phyloP scores from a whole-genome alignment of 2,329 filamentous ascomycete species.

The Coniochaeta prunicola region DNA sequence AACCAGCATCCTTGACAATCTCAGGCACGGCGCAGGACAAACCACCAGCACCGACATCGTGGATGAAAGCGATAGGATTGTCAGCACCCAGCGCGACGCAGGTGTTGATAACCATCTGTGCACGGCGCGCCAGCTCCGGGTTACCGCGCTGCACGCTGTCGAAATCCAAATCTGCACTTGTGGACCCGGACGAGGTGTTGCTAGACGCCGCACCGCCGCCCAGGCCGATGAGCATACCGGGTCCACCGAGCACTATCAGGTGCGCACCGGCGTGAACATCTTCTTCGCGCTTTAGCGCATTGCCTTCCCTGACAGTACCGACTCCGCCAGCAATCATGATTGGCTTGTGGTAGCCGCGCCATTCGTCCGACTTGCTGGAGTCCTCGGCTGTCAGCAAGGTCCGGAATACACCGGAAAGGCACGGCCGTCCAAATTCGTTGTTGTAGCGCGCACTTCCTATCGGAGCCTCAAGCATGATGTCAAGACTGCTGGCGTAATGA shows the following conservation, averaged over 20 bases:
- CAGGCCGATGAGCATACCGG: slow-evolving; percentile 95
- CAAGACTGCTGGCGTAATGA: slow-evolving; percentile 87
- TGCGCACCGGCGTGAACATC: slow-evolving; percentile 83
- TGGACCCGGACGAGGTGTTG: slow-evolving; percentile 79
- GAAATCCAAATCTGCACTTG: slow-evolving; percentile 80
- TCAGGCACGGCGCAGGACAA: slow-evolving; percentile 71
- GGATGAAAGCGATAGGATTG: slow-evolving; percentile 93
- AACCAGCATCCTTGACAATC: slow-evolving; percentile 83
- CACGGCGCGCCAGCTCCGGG: slow-evolving; percentile 88
- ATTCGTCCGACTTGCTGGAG: slow-evolving; percentile 43
- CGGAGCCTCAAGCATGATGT: slow-evolving; percentile 96
- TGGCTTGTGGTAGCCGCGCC: slow-evolving; percentile 93
- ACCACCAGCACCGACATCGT: slow-evolving; percentile 93
- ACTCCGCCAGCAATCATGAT: slow-evolving; percentile 98
- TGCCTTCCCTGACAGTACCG: slow-evolving; percentile 82
- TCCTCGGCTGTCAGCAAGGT: slow-evolving; percentile 66
- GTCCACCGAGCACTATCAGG: slow-evolving; percentile 87
- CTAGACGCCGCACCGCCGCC: slow-evolving; percentile 93
- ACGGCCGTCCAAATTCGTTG: slow-evolving; percentile 93
- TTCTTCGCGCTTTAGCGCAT: slow-evolving; percentile 76
- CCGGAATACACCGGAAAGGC: slow-evolving; percentile 82
- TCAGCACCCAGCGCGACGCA: slow-evolving; percentile 77
- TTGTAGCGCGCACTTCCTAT: slow-evolving; percentile 95
- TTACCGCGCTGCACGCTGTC: slow-evolving; percentile 96
- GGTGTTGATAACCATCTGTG: slow-evolving; percentile 96